Conservation (phyloP, 1,284 basidiomycete genomes). For the Rhodotorula sp. region DNA sequence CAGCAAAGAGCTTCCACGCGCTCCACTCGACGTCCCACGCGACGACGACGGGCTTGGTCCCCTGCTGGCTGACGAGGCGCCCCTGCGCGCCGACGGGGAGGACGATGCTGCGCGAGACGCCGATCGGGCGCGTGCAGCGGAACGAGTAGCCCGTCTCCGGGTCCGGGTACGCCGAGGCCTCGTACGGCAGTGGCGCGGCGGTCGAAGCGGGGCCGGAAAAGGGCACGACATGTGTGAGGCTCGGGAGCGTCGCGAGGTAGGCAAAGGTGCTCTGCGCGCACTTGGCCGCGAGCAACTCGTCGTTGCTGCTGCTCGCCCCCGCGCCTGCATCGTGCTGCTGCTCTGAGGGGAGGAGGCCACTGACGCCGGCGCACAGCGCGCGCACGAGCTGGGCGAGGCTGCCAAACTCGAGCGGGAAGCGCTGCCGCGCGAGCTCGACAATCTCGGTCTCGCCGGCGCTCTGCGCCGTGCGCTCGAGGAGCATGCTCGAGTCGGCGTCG, state of each 20-base stretch:
- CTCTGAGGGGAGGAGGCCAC: conserved; percentile 55
- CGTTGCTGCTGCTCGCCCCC: conserved; percentile 53
- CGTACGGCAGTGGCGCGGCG: conserved; percentile 55
- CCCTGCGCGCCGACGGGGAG: conserved; percentile 69
- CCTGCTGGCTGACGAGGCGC: conserved; percentile 64
- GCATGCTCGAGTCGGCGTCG: conserved; percentile 9
- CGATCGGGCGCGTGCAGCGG: conserved; percentile 65
- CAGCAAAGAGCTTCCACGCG: conserved; percentile 77
- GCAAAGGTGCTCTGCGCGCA: conserved; percentile 70
- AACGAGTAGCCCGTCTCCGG: conserved; percentile 61
- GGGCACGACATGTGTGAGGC: conserved; percentile 73
- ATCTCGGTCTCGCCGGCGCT: conserved; percentile 65
- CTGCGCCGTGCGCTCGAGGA: conserved; percentile 21
- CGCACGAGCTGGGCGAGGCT: conserved; percentile 72
- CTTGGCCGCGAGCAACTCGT: conserved; percentile 44
- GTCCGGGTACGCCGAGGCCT: conserved; percentile 64
- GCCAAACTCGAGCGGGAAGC: conserved; percentile 75
- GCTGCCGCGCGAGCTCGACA: conserved; percentile 72
- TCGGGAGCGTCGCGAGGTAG: conserved; percentile 70
- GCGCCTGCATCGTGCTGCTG: not conserved
- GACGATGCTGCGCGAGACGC: conserved; percentile 70
- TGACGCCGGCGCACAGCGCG: conserved; percentile 63
- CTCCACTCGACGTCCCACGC: conserved; percentile 78
- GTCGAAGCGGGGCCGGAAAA: not conserved
- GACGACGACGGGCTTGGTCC: conserved; percentile 67